A percentile compares a stretch with the other conserved stretches of the same genome.
These are phyloP conservation scores for Strigomonas oncopelti DNA, from an alignment of 208 protist species.

Conservation along the genomic window DNA sequence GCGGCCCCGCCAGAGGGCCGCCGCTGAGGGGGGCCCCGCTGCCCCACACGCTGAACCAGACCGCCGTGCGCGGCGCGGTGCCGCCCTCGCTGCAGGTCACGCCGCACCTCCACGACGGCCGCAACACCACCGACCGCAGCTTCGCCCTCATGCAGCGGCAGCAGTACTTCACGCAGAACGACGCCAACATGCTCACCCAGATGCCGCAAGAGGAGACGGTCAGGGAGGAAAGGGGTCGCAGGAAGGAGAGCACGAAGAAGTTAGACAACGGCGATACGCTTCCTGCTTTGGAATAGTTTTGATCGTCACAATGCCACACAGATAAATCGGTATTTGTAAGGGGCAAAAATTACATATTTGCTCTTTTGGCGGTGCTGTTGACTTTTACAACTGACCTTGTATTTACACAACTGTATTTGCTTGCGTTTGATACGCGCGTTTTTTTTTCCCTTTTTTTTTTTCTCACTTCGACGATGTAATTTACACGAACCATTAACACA, in stretches of 20 bases:
- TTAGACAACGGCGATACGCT: background rate
- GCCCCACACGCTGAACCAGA: constrained; percentile 26
- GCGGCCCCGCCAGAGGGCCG: background rate
- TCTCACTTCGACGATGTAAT: constrained; percentile 5
- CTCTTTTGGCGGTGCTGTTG: too few relatives aligned
- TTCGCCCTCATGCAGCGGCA: constrained; percentile 75
- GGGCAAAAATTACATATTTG: constrained; percentile 1
- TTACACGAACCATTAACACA: background rate
- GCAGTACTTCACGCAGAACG: constrained; percentile 86
- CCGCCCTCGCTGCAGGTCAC: constrained; percentile 49
- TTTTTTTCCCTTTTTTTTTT: constrained; percentile 16
- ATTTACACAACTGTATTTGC: too few relatives aligned
- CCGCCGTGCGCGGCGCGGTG: constrained; percentile 35
- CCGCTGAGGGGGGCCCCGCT: background rate
- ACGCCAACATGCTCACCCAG: constrained; percentile 63
- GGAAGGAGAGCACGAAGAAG: background rate
- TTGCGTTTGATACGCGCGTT: too few relatives aligned
- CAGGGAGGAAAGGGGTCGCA: background rate
- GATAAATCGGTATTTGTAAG: too few relatives aligned
- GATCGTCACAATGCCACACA: too few relatives aligned
- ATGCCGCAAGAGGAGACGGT: background rate
- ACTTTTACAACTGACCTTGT: too few relatives aligned
- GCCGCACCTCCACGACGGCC: constrained; percentile 33
- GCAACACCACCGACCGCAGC: constrained; percentile 46
- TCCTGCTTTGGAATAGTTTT: background rate